Conservation (phyloP, 169 alveolate genomes). For the Sarcocystis neurona region DNA sequence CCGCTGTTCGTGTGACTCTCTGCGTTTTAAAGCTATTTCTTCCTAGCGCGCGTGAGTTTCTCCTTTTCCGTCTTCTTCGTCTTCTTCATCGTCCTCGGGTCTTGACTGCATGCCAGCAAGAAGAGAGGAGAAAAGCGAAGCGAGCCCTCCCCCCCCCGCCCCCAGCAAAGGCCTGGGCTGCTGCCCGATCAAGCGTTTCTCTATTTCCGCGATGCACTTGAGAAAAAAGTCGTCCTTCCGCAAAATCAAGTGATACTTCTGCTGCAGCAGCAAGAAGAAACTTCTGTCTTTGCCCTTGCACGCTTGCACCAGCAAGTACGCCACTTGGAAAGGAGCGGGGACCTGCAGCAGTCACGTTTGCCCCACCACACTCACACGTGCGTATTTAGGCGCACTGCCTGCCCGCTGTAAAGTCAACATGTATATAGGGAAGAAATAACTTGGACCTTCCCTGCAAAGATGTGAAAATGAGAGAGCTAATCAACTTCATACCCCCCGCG, state of each 20-base stretch:
- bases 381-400: too few species aligned
- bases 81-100: not conserved
- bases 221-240: not conserved
- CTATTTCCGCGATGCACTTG: constrained; percentile 25
- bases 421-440: too few species aligned
- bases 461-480: too few species aligned
- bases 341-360: too few species aligned
- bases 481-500: too few species aligned
- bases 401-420: too few species aligned
- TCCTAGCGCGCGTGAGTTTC: not conserved
- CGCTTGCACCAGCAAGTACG: constrained; percentile 12
- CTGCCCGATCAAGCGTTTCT: not conserved
- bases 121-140: constrained; percentile 26
- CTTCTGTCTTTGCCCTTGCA: constrained; percentile 24
- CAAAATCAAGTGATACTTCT: constrained; percentile 6
- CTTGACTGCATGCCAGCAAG: not conserved
- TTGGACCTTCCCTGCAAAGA: too few species aligned
- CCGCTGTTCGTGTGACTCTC: not conserved
- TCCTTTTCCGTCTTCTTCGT: not conserved
- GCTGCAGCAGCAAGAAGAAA: not conserved
- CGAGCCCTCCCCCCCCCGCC: not conserved
- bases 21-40: not conserved
- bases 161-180: not conserved
- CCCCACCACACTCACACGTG: too few species aligned
- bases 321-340: constrained; percentile 32